Base-by-base conservation (phyloP, 371 early-diverging fungal species). In the Lichtheimia hyalospora region DNA sequence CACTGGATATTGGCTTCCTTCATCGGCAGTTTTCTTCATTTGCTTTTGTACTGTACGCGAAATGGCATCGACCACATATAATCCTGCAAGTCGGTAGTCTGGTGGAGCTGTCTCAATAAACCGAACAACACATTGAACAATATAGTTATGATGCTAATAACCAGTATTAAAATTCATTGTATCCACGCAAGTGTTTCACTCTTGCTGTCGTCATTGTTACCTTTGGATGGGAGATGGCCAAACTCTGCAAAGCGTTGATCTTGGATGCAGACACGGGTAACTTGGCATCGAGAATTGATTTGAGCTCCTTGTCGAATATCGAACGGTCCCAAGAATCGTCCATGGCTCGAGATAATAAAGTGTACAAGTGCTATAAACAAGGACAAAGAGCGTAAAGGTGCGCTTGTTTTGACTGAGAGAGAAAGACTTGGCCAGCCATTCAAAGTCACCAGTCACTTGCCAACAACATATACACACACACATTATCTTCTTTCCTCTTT, bases 21-120 rank as follows among this genome's bases (percentile, higher is more conserved):
- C 55, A 14, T 79, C 73, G 46, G 62, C 69, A 25, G 57, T 58
- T 49, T 76, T 76, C 24, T 74, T 63, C 49, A 71, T 51, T 52
- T 60, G 68, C 39, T 75, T 74, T 52, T 75, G 73, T 3, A 75
- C 80, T 14, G 79, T 79, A 13, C 84, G 73, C 5, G 81, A 80
- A 46, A 89, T 84, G 13, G 87, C 84, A 58, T 89, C 87, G 64
- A 89, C 82, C 20, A 87, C 85, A 71, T 89, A 89, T 60, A 89
- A 69, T 53, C 84, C 86, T 44, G 84, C 84, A 13, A 89, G 74
- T 14, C 85, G 83, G 64, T 81, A 82, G 52, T 87, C 86, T 15
- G 82, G 76, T 14, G 81, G 72, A 46, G 85, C 76, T 24, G 73
- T 84, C 49, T 78, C 77, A 34, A 86, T 72, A 49, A 89, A 86